Conservation (phyloP, 371 early-diverging fungal genomes). For the Nosema muscidifuracis region DNA sequence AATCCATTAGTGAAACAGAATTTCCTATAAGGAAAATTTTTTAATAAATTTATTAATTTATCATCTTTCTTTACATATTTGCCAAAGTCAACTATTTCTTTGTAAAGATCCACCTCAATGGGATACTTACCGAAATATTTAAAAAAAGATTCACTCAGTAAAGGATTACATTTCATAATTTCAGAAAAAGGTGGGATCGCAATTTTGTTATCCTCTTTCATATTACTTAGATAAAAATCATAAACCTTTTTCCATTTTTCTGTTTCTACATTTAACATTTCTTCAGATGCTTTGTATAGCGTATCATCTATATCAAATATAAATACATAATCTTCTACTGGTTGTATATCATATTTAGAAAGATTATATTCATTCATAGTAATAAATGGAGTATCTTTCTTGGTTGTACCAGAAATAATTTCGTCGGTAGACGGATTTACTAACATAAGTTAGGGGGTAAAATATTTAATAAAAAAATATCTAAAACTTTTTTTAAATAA, state of each 20-base stretch:
- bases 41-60: conserved; percentile 17
- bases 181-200: background rate
- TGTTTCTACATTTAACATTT: conserved; percentile 14
- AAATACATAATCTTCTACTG: conserved; percentile 26
- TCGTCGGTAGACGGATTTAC: no score
- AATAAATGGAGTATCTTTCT: background rate
- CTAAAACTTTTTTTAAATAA: no score
- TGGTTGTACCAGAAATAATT: no score
- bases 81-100: background rate
- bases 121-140: conserved; percentile 8
- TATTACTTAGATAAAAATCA: background rate
- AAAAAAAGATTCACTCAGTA: conserved; percentile 15
- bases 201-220: background rate
- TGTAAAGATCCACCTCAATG: background rate
- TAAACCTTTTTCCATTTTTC: conserved; percentile 4
- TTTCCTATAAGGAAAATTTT: conserved; percentile 21
- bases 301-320: conserved; percentile 54
- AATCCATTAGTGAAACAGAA: conserved; percentile 50
- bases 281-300: conserved; percentile 31
- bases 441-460: no score
- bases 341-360: background rate
- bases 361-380: background rate
- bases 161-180: background rate
- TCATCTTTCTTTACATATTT: conserved; percentile 25
- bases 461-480: no score